Evolutionary conservation across 108 stramenopile genomes (phyloP).

Genomic region (Conticribra weissflogii): DNA sequence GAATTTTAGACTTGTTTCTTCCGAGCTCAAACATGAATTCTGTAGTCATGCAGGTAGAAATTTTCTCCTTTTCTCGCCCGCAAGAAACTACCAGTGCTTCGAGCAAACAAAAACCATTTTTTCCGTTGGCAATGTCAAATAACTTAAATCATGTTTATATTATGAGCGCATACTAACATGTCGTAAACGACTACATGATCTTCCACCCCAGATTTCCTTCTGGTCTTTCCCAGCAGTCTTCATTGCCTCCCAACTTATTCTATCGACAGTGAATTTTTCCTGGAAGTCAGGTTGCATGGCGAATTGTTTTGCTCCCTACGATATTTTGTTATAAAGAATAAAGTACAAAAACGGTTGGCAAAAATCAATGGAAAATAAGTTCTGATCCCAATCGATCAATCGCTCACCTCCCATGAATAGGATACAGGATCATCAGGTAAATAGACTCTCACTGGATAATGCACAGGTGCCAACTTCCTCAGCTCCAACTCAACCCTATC

Average conservation of each 20-base stretch:
- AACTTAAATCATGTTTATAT: no score
- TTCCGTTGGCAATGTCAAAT: no score
- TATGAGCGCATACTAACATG: no score
- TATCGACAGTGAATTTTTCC: conserved; percentile 42
- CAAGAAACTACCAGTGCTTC: no score
- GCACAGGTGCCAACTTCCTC: conserved; percentile 65
- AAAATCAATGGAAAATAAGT: background rate
- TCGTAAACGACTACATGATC: conserved; percentile 8
- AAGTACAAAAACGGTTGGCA: background rate
- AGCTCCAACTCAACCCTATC: conserved; percentile 77
- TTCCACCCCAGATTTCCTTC: conserved; percentile 44
- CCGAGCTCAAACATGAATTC: no score
- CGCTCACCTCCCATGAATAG: conserved; percentile 64
- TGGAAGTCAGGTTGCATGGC: conserved; percentile 35
- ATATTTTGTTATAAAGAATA: background rate
- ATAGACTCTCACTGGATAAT: conserved; percentile 68
- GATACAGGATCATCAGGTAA: conserved; percentile 66
- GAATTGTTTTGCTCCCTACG: conserved; percentile 48
- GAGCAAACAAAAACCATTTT: no score
- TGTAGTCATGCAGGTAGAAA: no score
- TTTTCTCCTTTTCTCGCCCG: no score
- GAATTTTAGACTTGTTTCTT: no score
- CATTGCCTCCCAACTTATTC: conserved; percentile 49
- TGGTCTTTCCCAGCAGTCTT: conserved; percentile 52
- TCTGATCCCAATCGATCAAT: background rate